phyloP scores from a whole-genome alignment of 768 basidiomycete species.

The Saitozyma podzolica region DNA sequence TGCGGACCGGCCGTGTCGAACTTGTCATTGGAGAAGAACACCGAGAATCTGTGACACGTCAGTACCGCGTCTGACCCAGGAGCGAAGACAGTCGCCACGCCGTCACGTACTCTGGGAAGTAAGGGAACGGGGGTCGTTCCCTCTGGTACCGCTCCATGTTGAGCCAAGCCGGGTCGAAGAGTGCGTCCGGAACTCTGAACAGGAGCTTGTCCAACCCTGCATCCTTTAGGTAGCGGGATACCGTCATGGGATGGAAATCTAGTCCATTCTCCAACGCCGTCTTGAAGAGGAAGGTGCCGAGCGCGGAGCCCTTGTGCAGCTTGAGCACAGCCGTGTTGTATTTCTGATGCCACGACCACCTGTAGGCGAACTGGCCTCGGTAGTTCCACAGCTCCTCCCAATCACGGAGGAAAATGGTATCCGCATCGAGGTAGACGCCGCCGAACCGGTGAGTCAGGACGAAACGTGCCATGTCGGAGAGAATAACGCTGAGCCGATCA shows the following conservation, averaged over 20 bases:
- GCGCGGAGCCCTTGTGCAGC: constrained; percentile 85
- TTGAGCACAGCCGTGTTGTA: constrained; percentile 97
- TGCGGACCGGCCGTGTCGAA: constrained; percentile 74
- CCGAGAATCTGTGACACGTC: constrained; percentile 64
- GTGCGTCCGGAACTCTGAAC: constrained; percentile 85
- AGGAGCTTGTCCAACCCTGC: constrained; percentile 79
- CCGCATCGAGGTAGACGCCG: constrained; percentile 94
- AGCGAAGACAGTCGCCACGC: not conserved
- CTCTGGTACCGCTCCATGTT: constrained; percentile 89
- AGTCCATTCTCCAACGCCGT: constrained; percentile 86
- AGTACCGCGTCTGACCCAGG: not conserved
- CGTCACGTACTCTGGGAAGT: constrained; percentile 71
- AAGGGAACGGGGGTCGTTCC: constrained; percentile 90
- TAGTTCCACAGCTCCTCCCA: constrained; percentile 99
- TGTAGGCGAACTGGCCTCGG: constrained; percentile 93
- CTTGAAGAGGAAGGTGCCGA: constrained; percentile 90
- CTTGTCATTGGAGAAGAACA: constrained; percentile 56
- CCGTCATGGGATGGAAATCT: constrained; percentile 97
- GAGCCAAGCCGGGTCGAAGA: constrained; percentile 96
- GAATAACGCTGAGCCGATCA: constrained; percentile 85
- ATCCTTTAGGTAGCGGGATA: constrained; percentile 85
- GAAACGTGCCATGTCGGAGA: constrained; percentile 96
- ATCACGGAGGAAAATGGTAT: constrained; percentile 90
- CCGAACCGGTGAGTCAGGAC: constrained; percentile 95
- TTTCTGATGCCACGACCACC: constrained; percentile 87